Percentiles rank a stretch among this genome's conserved stretches.
Evolutionary conservation across 805 yeast species (phyloP).

Genomic region (Wickerhamiella sergipiensis): DNA sequence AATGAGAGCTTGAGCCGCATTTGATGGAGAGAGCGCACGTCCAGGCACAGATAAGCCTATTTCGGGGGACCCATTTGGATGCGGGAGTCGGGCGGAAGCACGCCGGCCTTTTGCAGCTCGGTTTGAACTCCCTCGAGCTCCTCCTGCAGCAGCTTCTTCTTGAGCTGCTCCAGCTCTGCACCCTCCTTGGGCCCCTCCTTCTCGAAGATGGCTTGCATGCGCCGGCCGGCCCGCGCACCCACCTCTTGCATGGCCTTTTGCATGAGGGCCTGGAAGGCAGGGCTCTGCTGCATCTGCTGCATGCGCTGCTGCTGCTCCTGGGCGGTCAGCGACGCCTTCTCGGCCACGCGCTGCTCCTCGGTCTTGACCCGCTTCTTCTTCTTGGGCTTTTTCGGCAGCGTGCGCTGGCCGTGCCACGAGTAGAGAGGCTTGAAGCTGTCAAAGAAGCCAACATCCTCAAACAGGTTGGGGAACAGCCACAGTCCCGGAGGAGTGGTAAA

Average conservation of each 20-base stretch:
- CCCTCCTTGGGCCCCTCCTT: conserved; percentile 6
- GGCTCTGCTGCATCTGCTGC: conserved; percentile 1
- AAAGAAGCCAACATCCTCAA: conserved; percentile 86
- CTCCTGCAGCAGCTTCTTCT: conserved; percentile 13
- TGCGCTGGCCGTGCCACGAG: conserved; percentile 51
- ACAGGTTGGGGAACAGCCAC: conserved; percentile 93
- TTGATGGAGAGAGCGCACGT: no score
- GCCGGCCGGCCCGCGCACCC: conserved; percentile 9
- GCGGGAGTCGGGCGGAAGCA: not conserved
- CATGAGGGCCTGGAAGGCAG: conserved; percentile 8
- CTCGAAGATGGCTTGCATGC: conserved; percentile 10
- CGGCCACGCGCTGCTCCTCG: conserved; percentile 2
- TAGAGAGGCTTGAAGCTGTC: conserved; percentile 88
- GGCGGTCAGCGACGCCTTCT: conserved; percentile 1
- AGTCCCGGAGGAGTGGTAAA: conserved; percentile 56
- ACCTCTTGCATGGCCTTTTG: conserved; percentile 9
- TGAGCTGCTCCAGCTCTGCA: conserved; percentile 12
- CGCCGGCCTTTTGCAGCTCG: conserved; percentile 9
- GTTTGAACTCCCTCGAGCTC: conserved; percentile 13
- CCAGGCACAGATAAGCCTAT: no score
- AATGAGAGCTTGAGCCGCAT: no score
- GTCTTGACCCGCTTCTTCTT: conserved; percentile 13
- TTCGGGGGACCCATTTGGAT: not conserved
- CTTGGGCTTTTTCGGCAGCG: conserved; percentile 17
- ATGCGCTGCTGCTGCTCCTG: conserved; percentile 2